Base-by-base conservation (phyloP, 2,329 filamentous ascomycete genomes). In the Clarireedia paspali region DNA sequence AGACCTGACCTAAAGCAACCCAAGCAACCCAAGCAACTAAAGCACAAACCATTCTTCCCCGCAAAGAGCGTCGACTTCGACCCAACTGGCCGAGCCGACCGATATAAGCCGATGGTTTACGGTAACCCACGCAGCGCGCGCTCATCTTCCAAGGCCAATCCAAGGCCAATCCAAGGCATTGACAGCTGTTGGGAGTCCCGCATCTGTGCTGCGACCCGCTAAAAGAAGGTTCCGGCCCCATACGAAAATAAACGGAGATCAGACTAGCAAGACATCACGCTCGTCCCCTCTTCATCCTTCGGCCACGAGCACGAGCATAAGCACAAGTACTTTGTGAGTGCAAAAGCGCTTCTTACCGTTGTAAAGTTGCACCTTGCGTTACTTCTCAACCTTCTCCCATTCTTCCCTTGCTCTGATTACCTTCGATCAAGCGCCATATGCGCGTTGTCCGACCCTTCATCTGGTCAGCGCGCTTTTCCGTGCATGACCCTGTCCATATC, bases 401-500 rank as follows among this genome's bases (percentile, higher is more conserved):
- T 24, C 23, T 39, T 46, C 39, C 42, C 45, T 54, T 45, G 26
- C 15, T 47, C 44, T 14, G 44, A 47, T 47, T 45, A 27, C 20
- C 30, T 44, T 17, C 20, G 17, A 23, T 10, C 47, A 55, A 55
- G 47, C 53, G 53, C 53, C 27, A 24, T 50, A 55, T 55, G 47
- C 53, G 53, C 47, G 47, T 34, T 50, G 42, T 30, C 44, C 53
- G 42, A 39, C 30, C 10, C 15, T 26, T 47, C 47, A 24, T 38
- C 17, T 27, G 47, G 17, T 24, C 47, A 45, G 20, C 39, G 53
- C 53, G 53, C 40, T 48, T 55, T 36, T 55, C 42, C 53, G 40
- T 50, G 53, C 47, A 50, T 55, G 53, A 39, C 39, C 47, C 50
- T 40, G 24, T 47, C 47, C 47, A 44, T 39, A 50, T 55, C 47